Base-by-base conservation (phyloP, 768 basidiomycete genomes). In the Hortiboletus campestris region DNA sequence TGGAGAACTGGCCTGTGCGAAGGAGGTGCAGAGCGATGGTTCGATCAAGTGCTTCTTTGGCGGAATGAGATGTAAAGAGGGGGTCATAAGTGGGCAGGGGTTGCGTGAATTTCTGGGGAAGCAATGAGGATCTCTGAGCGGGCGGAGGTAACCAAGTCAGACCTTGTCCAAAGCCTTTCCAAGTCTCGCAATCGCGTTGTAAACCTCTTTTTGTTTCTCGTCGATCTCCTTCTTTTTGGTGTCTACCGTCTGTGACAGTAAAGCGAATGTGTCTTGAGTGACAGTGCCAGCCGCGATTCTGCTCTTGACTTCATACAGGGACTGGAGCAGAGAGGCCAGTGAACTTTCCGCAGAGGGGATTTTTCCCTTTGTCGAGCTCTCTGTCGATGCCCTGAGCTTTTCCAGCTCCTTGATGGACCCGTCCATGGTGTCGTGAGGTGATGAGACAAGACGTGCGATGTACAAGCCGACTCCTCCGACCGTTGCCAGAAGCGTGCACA, bases 151-250 rank as follows among this genome's bases (percentile, higher is more conserved):
- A 61, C 25, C 9, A 28, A 45, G 25, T 56, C 78, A 41, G 53
- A 91, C 96, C 87, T 97, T 98, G 67, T 98, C 96, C 67, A 98
- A 71, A 0, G 85, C 80, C 73, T 94, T 98, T 29, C 91, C 92
- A 36, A 95, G 78, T 61, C 84, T 83, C 28, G 85, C 82, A 10
- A 97, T 72, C 3, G 86, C 84, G 19, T 79, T 82, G 63, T 95
- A 91, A 34, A 93, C 80, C 62, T 94, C 94, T 71, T 95, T 98
- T 77, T 94, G 86, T 4, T 86, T 80, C 35, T 94, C 91, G 54
- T 92, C 91, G 1, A 94, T 77, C 55, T 91, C 91, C 68, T 86
- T 93, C 84, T 90, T 94, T 71, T 74, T 83, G 0, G 75, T 69
- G 46, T 91, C 89, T 3, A 91, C 79, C 2, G 78, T 76, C 66